phyloP scores from a whole-genome alignment of 2,329 filamentous ascomycete species.

The Penicillium verrucosum region DNA sequence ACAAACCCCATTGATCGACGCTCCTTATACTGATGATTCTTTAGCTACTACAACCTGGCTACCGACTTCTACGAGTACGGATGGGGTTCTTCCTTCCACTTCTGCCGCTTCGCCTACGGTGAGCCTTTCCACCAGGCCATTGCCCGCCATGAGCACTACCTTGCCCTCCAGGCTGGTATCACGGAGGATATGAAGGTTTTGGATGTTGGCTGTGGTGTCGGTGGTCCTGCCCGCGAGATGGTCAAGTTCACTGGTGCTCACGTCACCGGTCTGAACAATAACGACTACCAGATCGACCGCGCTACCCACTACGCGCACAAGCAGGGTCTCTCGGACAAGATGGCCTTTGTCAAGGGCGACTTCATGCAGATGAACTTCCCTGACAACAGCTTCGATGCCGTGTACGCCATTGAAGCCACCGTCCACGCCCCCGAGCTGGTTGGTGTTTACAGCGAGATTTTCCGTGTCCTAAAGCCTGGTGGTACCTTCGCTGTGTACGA shows the following conservation, averaged over 20 bases:
- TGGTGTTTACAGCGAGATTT: conserved; percentile 92
- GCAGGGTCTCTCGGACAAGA: conserved; percentile 74
- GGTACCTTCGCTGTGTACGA: conserved; percentile 97
- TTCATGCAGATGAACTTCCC: conserved; percentile 99
- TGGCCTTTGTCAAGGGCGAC: conserved; percentile 88
- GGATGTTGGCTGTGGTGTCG: conserved; percentile 95
- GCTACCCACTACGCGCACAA: conserved; percentile 80
- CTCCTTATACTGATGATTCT: conserved; percentile 6
- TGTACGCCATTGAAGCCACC: conserved; percentile 96
- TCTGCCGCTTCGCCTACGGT: conserved; percentile 84
- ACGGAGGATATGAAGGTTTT: conserved; percentile 84
- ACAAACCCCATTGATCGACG: background rate
- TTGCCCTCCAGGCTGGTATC: conserved; percentile 84
- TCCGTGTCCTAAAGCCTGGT: conserved; percentile 91
- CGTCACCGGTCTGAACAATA: conserved; percentile 94
- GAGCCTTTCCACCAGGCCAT: conserved; percentile 90
- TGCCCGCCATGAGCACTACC: conserved; percentile 95
- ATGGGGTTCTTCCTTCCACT: conserved; percentile 96
- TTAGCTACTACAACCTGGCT: conserved; percentile 92
- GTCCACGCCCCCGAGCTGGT: conserved; percentile 88
- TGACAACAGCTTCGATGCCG: conserved; percentile 86
- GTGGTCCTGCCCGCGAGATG: conserved; percentile 91
- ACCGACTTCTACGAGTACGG: conserved; percentile 96
- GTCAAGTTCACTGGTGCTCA: conserved; percentile 91
- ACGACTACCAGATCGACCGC: conserved; percentile 97